Conservation (phyloP, 371 early-diverging fungal genomes). For the Rhizopus delemar region DNA sequence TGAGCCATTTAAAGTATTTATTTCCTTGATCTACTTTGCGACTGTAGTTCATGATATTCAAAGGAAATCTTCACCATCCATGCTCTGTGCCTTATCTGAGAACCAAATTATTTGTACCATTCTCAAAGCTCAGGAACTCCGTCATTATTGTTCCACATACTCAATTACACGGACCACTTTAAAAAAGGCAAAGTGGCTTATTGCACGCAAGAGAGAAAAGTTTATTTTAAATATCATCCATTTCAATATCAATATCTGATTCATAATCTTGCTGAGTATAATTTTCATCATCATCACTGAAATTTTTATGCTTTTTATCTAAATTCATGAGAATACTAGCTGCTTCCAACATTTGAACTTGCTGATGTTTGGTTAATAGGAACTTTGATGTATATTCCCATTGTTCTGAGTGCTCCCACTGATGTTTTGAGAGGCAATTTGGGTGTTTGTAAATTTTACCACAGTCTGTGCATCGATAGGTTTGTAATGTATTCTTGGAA, state of each 20-base stretch:
- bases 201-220: too few species aligned
- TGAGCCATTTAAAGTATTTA: too few species aligned
- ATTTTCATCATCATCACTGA: neutral
- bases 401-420: constrained; percentile 68
- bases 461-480: constrained; percentile 54
- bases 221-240: neutral
- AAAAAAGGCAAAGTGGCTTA: too few species aligned
- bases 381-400: constrained; percentile 67
- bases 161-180: too few species aligned
- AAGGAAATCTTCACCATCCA: too few species aligned
- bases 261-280: neutral
- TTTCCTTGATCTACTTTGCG: too few species aligned
- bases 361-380: constrained; percentile 69
- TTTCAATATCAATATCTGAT: constrained; percentile 4
- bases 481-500: neutral
- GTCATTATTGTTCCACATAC: too few species aligned
- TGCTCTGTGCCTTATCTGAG: too few species aligned
- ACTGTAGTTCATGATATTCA: too few species aligned
- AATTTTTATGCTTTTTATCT: neutral
- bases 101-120: too few species aligned
- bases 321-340: constrained; percentile 63
- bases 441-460: constrained; percentile 70
- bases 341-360: constrained; percentile 74
- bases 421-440: constrained; percentile 67
- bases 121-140: too few species aligned